A percentile compares a stretch with the other conserved stretches of the same genome.
Evolutionary conservation across 1,139 yeast genomes (phyloP).

Genomic region (Suhomyces coccinellae): DNA sequence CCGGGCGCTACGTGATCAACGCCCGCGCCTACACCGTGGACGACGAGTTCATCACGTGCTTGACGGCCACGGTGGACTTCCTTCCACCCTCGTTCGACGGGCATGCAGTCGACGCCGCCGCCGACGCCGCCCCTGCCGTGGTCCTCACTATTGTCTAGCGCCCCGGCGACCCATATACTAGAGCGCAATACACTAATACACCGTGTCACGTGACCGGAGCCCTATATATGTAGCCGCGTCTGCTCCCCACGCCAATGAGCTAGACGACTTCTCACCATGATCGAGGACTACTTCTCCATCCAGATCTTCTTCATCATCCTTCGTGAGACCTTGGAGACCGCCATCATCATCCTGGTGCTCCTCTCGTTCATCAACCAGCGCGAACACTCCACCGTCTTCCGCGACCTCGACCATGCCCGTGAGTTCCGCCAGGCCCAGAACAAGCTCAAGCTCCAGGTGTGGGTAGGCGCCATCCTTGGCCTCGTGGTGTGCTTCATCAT

Average conservation of each 20-base stretch:
- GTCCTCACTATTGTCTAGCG: background rate
- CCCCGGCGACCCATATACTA: too few relatives aligned
- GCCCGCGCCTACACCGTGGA: conserved; percentile 89
- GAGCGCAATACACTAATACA: background rate
- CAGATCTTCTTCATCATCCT: conserved; percentile 86
- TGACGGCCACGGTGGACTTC: conserved; percentile 76
- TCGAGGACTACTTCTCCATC: conserved; percentile 60
- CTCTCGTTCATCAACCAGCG: conserved; percentile 77
- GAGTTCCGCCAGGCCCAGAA: conserved; percentile 17
- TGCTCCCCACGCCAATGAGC: background rate
- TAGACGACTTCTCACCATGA: conserved; percentile 10
- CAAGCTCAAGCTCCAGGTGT: conserved; percentile 64
- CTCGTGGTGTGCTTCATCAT: conserved; percentile 70
- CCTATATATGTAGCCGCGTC: background rate
- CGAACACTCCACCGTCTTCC: conserved; percentile 19
- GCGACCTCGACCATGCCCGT: conserved; percentile 14
- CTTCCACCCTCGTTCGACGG: conserved; percentile 25
- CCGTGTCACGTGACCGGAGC: background rate
- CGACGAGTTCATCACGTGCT: conserved; percentile 79
- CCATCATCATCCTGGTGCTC: conserved; percentile 80
- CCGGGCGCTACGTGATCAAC: conserved; percentile 81
- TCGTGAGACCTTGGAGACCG: conserved; percentile 86
- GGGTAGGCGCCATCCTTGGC: conserved; percentile 80
- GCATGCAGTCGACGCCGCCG: background rate
- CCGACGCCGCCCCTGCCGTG: background rate